Conservation (phyloP, 2,329 filamentous ascomycete species). For the Intubia oerlemansii region DNA sequence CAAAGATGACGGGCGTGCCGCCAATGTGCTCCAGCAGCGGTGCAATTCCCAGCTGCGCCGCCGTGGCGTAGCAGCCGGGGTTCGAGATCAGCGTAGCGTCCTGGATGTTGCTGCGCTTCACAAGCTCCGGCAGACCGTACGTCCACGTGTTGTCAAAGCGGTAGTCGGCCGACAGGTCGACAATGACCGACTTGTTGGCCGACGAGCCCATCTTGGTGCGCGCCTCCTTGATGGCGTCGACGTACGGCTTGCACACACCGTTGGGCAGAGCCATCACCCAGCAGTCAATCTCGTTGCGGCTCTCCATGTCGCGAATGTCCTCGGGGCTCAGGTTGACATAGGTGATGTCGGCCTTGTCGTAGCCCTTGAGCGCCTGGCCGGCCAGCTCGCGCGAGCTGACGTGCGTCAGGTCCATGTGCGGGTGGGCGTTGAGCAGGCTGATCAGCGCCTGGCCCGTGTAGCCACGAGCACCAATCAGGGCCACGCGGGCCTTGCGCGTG, state of each 20-base stretch:
- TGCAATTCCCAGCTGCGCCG: conserved; percentile 71
- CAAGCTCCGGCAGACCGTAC: conserved; percentile 76
- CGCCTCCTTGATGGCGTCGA: conserved; percentile 64
- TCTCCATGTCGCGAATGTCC: conserved; percentile 68
- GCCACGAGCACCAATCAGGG: conserved; percentile 75
- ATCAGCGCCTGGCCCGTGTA: conserved; percentile 89
- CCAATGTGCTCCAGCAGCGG: conserved; percentile 59
- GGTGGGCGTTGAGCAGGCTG: conserved; percentile 68
- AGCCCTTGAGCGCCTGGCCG: conserved; percentile 72
- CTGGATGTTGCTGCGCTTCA: conserved; percentile 54
- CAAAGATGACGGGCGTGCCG: conserved; percentile 65
- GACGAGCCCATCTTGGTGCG: conserved; percentile 20
- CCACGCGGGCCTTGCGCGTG: conserved; percentile 55
- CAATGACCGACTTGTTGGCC: conserved; percentile 46
- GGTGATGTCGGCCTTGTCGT: conserved; percentile 74
- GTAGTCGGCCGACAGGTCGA: conserved; percentile 94
- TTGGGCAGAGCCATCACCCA: conserved; percentile 98
- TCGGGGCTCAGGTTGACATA: conserved; percentile 83
- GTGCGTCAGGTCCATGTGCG: conserved; percentile 71
- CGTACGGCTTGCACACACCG: conserved; percentile 80
- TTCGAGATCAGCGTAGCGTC: conserved; percentile 69
- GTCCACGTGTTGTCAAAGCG: conserved; percentile 73
- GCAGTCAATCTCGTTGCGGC: conserved; percentile 69
- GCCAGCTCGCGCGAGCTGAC: conserved; percentile 86
- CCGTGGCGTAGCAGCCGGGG: conserved; percentile 90